These are phyloP conservation scores for Crucibulum laeve DNA, from an alignment of 768 basidiomycete species.

Conservation along the genomic window DNA sequence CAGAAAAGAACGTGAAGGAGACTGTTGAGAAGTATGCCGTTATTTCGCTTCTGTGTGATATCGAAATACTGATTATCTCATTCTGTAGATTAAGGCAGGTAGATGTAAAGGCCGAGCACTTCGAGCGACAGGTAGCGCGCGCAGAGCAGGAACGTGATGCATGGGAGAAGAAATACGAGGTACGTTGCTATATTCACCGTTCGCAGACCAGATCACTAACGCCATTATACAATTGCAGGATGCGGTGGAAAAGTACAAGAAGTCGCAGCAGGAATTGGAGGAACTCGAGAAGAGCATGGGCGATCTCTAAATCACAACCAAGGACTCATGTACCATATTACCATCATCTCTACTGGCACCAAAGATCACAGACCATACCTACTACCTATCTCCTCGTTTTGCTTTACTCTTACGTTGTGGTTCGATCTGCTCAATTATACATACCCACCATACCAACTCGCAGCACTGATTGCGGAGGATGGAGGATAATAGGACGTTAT, in stretches of 20 bases:
- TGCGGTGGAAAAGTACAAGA: slow-evolving; percentile 59
- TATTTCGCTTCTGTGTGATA: neutral
- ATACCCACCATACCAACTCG: slow-evolving; percentile 1
- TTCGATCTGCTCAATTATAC: slow-evolving; percentile 9
- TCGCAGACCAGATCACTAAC: slow-evolving; percentile 2
- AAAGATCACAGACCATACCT: neutral
- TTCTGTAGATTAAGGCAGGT: slow-evolving; percentile 80
- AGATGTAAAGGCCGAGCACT: slow-evolving; percentile 98
- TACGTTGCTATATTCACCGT: slow-evolving; percentile 27
- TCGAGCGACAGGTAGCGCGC: slow-evolving; percentile 85
- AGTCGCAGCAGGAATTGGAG: slow-evolving; percentile 77
- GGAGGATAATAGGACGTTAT: slow-evolving; percentile 10
- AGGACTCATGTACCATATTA: neutral
- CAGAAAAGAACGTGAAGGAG: slow-evolving; percentile 96
- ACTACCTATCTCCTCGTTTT: neutral
- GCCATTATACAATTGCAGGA: slow-evolving; percentile 45
- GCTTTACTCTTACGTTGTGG: slow-evolving; percentile 1
- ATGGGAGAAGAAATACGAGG: slow-evolving; percentile 96
- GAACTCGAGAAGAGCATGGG: slow-evolving; percentile 79
- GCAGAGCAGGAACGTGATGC: slow-evolving; percentile 87
- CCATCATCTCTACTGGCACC: neutral
- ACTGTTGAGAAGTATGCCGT: slow-evolving; percentile 86
- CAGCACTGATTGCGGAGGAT: slow-evolving; percentile 6
- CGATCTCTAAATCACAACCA: slow-evolving; percentile 40
- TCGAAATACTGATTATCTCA: slow-evolving; percentile 5